Base-by-base conservation (phyloP, 2,329 filamentous ascomycete genomes). In the Plenodomus lindquistii region DNA sequence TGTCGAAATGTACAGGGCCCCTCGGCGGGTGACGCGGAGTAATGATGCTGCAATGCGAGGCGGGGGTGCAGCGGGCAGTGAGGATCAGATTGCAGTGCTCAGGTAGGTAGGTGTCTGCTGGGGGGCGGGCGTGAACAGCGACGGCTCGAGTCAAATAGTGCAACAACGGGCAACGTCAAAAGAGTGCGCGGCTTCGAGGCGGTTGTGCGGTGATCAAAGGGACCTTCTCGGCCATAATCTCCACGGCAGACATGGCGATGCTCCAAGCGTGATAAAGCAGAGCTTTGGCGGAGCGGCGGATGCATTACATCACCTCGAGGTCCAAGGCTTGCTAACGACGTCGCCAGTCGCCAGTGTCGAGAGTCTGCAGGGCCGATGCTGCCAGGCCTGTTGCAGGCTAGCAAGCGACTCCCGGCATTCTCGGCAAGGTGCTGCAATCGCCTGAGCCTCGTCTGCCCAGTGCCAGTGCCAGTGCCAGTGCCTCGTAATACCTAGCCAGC, bases 11-110 rank as follows among this genome's bases (percentile, higher is more conserved):
- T 43, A 54, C 61, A 64, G 57, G 55, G 59, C 50, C 42, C 41
- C 17, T 17, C 38, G 44, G 47, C 60, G 59, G 65, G 67, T 70
- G 65, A 69, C 61, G 65, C 65, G 59, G 60, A 54, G 42, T 8
- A 15, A 45, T 9, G 41, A 29, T 19, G 34, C 19, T 39, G 18
- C 35, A 42, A 10, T 46, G 43, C 42, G 52, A 50, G 55, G 59
- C 55, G 59, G 58, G 60, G 54, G 52, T 40, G 56, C 54, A 55
- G 54, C 42, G 37, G 49, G 48, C 47, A 48, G 49, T 40, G 50
- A 39, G 50, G 39, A 40, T 15, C 18, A 38, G 15, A 15, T 31
- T 7, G 27, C 17, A n/a, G n/a, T n/a, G 39, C 17, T 21, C 37
- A 46, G 46, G 19, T 36, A 29, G 29, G 41, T 18, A 31, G 34